Percentiles rank a stretch among this genome's conserved stretches.
phyloP scores from a whole-genome alignment of 1,284 basidiomycete genomes.

The Naganishia cerealis region DNA sequence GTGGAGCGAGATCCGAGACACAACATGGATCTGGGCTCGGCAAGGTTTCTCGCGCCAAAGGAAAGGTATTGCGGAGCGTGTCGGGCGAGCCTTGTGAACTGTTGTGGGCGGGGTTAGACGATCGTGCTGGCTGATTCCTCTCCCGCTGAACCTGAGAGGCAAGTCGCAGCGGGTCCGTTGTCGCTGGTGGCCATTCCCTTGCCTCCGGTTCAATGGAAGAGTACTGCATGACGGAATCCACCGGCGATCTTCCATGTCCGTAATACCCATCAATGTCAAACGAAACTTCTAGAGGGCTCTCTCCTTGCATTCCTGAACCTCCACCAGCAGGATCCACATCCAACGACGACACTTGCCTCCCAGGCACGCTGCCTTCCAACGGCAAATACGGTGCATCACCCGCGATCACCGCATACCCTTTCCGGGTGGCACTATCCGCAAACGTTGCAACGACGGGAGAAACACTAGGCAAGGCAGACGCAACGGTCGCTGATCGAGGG shows the following conservation, averaged over 20 bases:
- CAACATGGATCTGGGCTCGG: slow-evolving; percentile 4
- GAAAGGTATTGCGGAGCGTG: slow-evolving; percentile 4
- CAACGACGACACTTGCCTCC: background rate
- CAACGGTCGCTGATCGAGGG: slow-evolving; percentile 7
- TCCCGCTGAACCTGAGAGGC: background rate
- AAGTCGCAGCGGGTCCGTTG: background rate
- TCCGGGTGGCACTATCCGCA: slow-evolving; percentile 16
- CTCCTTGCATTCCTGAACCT: background rate
- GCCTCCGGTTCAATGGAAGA: background rate
- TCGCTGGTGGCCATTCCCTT: background rate
- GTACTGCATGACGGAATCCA: background rate
- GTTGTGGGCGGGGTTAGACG: too few relatives aligned
- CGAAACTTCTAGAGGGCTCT: slow-evolving; percentile 23
- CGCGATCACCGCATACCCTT: background rate
- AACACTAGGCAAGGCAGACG: slow-evolving; percentile 11
- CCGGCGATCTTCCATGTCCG: slow-evolving; percentile 20
- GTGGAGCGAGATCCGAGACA: background rate
- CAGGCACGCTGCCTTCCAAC: background rate
- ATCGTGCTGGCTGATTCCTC: background rate
- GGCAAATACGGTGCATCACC: slow-evolving; percentile 3
- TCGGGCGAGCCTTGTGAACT: background rate
- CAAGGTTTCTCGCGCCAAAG: background rate
- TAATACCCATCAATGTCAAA: slow-evolving; percentile 32
- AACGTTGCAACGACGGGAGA: slow-evolving; percentile 20
- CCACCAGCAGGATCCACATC: background rate